Evolutionary conservation across 2,329 filamentous ascomycete genomes (phyloP).

Genomic region (Apiospora pterosperma): DNA sequence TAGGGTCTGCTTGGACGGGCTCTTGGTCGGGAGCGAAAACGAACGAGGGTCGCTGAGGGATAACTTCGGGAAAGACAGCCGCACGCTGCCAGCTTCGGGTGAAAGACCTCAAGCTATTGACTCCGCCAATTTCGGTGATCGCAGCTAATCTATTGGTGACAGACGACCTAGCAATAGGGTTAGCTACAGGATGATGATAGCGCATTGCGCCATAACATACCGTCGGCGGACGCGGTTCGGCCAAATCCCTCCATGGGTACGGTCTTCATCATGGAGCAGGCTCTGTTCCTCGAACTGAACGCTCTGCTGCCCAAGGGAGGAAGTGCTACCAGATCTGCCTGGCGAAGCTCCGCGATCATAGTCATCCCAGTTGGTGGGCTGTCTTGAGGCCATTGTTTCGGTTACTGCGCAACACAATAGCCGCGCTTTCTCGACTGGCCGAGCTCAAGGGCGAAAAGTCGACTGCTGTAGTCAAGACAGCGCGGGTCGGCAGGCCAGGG

Average conservation of each 20-base stretch:
- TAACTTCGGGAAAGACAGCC: constrained; percentile 82
- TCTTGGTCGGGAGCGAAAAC: constrained; percentile 58
- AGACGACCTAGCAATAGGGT: constrained; percentile 47
- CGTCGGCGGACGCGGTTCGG: constrained; percentile 5
- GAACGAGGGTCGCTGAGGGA: constrained; percentile 75
- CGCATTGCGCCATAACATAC: background rate
- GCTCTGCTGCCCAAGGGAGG: constrained; percentile 36
- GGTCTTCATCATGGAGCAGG: constrained; percentile 37
- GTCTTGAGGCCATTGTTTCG: constrained; percentile 16
- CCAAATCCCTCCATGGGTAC: constrained; percentile 30
- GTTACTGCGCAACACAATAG: background rate
- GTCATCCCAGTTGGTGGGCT: constrained; percentile 41
- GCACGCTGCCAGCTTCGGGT: constrained; percentile 90
- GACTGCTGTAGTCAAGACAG: background rate
- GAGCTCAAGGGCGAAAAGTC: background rate
- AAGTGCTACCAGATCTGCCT: constrained; percentile 34
- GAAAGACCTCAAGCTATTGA: constrained; percentile 93
- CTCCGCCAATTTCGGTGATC: constrained; percentile 73
- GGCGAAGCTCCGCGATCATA: constrained; percentile 41
- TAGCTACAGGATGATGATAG: constrained; percentile 10
- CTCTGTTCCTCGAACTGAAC: constrained; percentile 43
- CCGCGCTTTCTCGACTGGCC: background rate
- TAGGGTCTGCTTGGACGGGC: constrained; percentile 33
- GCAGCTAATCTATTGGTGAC: constrained; percentile 53
- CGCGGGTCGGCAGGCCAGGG: background rate